Conservation (phyloP, 768 basidiomycete species). For the Austroboletus festivus region DNA sequence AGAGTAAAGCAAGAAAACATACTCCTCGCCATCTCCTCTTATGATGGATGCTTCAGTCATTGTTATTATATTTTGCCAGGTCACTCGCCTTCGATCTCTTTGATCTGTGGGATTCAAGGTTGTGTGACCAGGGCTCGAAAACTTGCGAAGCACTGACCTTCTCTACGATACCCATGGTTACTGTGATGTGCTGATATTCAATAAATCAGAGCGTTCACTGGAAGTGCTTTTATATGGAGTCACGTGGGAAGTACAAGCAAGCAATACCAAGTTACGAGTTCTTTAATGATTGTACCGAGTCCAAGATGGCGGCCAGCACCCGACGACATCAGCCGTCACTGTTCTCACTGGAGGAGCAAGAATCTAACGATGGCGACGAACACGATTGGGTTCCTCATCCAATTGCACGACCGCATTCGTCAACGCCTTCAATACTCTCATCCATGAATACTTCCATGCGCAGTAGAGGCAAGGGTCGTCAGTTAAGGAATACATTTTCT, state of each 20-base stretch:
- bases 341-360: conserved; percentile 61
- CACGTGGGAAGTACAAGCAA: no score
- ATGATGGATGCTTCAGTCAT: background rate
- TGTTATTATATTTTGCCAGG: conserved; percentile 1
- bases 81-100: conserved; percentile 87
- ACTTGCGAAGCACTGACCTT: conserved; percentile 52
- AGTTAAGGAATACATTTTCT: conserved; percentile 30
- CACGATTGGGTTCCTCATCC: conserved; percentile 42
- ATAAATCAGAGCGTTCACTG: no score
- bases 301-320: conserved; percentile 21
- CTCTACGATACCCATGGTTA: conserved; percentile 88
- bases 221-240: background rate
- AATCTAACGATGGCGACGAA: conserved; percentile 44
- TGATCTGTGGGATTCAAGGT: conserved; percentile 56
- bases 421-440: conserved; percentile 22
- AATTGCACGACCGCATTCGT: conserved; percentile 26
- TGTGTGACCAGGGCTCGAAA: no score
- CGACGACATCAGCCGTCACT: conserved; percentile 60
- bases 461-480: conserved; percentile 31
- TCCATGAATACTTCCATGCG: conserved; percentile 30
- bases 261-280: no score
- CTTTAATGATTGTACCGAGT: no score
- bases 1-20: conserved; percentile 36
- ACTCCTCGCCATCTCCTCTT: conserved; percentile 99
- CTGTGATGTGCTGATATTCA: background rate